Evolutionary conservation across 495 filamentous ascomycete species (phyloP).

Genomic region (Staphylotrichum longicolle): DNA sequence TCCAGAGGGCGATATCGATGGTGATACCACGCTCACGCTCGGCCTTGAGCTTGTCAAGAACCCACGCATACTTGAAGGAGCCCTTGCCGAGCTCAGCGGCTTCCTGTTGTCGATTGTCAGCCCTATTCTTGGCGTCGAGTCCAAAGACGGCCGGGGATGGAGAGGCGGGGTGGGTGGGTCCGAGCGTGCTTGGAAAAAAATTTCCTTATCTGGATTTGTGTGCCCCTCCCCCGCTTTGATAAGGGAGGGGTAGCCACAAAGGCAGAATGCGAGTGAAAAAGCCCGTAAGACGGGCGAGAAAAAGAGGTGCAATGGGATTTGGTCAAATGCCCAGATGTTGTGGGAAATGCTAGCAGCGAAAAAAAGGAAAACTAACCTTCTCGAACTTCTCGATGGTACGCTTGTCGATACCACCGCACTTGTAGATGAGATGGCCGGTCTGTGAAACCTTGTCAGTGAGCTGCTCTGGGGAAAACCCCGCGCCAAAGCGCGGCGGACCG

Average conservation of each 20-base stretch:
- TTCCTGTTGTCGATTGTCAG: conserved; percentile 62
- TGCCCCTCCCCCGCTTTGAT: conserved; percentile 38
- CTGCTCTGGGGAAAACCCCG: neutral
- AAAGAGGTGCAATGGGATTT: conserved; percentile 15
- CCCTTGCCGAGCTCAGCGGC: conserved; percentile 99
- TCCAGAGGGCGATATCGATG: conserved; percentile 99
- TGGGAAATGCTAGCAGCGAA: conserved; percentile 18
- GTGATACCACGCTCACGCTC: conserved; percentile 99
- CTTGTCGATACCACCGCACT: conserved; percentile 99
- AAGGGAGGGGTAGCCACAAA: conserved; percentile 32
- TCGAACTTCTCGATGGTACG: conserved; percentile 99
- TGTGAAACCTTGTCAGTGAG: conserved; percentile 19
- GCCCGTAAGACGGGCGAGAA: conserved; percentile 13
- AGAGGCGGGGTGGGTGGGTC: conserved; percentile 29
- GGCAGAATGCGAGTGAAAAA: conserved; percentile 24
- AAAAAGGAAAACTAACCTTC: conserved; percentile 67
- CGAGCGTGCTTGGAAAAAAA: conserved; percentile 30
- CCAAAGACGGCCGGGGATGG: neutral
- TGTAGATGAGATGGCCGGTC: conserved; percentile 96
- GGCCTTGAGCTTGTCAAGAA: conserved; percentile 99
- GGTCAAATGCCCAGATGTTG: conserved; percentile 16
- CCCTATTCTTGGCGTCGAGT: conserved; percentile 13
- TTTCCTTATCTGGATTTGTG: conserved; percentile 26
- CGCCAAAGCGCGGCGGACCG: neutral
- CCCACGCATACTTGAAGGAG: conserved; percentile 99